Base-by-base conservation (phyloP, 805 yeast genomes). In the Nakazawaea holstii region DNA sequence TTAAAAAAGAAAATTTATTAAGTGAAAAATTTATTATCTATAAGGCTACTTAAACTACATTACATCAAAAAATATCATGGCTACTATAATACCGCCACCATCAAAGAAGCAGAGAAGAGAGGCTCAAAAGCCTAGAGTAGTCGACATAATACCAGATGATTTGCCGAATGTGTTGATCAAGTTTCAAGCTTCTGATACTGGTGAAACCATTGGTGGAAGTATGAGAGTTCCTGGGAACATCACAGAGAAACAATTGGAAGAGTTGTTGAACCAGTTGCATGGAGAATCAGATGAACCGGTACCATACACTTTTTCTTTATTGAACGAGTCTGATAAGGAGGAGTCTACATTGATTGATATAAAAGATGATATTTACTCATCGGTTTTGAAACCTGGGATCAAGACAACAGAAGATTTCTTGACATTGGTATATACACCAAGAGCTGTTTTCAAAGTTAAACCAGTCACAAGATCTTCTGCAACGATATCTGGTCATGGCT, bases 401-500 rank as follows among this genome's bases (percentile, higher is more conserved):
- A 85, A 85, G 59, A 80, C 96, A 6, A 87, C 98, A 0, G 99
- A 94, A 74, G 99, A 94, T 66, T 85, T 85, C 58, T 69, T 94
- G 70, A 91, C 96, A 0, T 72, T 94, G 46, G 87, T 91, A 5
- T 94, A 85, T 62, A 90, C 97, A 0, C 99, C 99, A 35, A 77
- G 96, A 53, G 97, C 99, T 0, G 84, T 94, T 2, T 94, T 94
- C 74, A 88, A 88, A 57, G 99, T 94, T 10, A 82, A 78, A 54
- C 89, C 97, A 3, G 87, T 94, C 13, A 89, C 97, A 0, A 73
- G 98, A 59, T 82, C 96, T 2, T 83, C 90, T 4, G 91, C 95
- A 9, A 90, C 97, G 0, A 92, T 94, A 46, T 79, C 95, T 1
- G 99, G 99, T 6, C 99, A 94, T 62, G 96, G 96, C 1, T 80